Conservation (phyloP, 2,329 filamentous ascomycete genomes). For the Sporothrix dimorphospora region DNA sequence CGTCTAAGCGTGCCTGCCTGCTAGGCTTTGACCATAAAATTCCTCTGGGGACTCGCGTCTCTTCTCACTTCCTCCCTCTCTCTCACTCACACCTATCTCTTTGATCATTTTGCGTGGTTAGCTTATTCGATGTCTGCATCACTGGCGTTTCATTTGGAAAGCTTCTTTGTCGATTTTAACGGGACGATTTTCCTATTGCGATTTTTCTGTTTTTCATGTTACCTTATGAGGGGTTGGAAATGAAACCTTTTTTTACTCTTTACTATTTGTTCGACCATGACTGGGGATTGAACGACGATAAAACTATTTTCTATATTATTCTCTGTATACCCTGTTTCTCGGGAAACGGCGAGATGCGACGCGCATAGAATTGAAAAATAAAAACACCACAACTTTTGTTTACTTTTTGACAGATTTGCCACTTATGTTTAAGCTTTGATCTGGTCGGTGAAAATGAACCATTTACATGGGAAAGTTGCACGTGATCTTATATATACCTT, state of each 20-base stretch:
- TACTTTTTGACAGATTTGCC: not conserved
- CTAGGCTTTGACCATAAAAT: not conserved
- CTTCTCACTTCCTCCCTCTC: not conserved
- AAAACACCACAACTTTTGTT: not conserved
- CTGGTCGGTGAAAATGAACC: not conserved
- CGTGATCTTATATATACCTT: not conserved
- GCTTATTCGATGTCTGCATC: conserved; percentile 26
- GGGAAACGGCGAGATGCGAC: not conserved
- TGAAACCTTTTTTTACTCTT: not conserved
- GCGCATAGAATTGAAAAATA: not conserved
- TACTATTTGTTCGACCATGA: not conserved
- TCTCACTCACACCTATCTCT: not conserved
- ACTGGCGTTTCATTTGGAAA: conserved; percentile 29
- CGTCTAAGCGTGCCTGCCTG: conserved; percentile 44
- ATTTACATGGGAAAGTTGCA: not conserved
- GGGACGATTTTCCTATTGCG: not conserved
- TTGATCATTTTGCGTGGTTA: conserved; percentile 20
- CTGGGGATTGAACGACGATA: not conserved
- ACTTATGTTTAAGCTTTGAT: too few species aligned
- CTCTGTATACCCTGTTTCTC: conserved; percentile 2
- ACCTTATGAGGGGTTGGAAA: conserved; percentile 9
- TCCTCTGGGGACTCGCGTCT: not conserved
- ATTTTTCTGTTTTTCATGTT: not conserved
- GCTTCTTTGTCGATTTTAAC: not conserved
- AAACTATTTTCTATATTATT: not conserved